These are phyloP conservation scores for Scytalidium sp. DNA, from an alignment of 2,329 filamentous ascomycete genomes.

Conservation along the genomic window DNA sequence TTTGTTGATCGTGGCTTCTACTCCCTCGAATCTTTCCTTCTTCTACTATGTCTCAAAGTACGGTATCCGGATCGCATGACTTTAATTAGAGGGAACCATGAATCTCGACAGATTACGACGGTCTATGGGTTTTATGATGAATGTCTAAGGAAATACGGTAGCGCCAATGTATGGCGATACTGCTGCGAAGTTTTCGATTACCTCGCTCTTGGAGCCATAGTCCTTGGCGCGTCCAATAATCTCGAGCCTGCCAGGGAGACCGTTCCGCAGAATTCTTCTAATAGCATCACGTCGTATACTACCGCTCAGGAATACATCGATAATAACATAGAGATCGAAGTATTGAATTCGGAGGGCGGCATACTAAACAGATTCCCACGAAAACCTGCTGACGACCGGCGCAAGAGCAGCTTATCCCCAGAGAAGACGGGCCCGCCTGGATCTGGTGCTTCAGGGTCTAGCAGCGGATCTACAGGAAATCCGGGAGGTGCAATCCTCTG, in stretches of 20 bases:
- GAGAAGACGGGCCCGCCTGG: conserved; percentile 70
- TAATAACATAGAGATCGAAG: conserved; percentile 86
- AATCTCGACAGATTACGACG: conserved; percentile 94
- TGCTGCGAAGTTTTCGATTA: conserved; percentile 99
- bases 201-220: conserved; percentile 93
- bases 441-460: conserved; percentile 72
- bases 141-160: conserved; percentile 92
- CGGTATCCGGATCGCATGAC: conserved; percentile 97
- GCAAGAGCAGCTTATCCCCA: conserved; percentile 33
- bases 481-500: conserved; percentile 84
- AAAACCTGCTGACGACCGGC: conserved; percentile 27
- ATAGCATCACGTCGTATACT: conserved; percentile 41
- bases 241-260: conserved; percentile 44
- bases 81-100: conserved; percentile 90
- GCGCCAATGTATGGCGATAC: conserved; percentile 94
- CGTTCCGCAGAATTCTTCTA: conserved; percentile 43
- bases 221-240: conserved; percentile 79
- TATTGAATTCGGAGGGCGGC: conserved; percentile 79
- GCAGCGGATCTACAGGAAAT: conserved; percentile 61
- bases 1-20: conserved; percentile 99
- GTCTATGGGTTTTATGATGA: conserved; percentile 99
- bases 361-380: conserved; percentile 72
- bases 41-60: conserved; percentile 93
- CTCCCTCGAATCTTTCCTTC: conserved; percentile 92
- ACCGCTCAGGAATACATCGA: conserved; percentile 49